Evolutionary conservation across 371 early-diverging fungal genomes (phyloP), one percentile per base, ranked within the genome.

Genomic region (Umbelopsis sp.): DNA sequence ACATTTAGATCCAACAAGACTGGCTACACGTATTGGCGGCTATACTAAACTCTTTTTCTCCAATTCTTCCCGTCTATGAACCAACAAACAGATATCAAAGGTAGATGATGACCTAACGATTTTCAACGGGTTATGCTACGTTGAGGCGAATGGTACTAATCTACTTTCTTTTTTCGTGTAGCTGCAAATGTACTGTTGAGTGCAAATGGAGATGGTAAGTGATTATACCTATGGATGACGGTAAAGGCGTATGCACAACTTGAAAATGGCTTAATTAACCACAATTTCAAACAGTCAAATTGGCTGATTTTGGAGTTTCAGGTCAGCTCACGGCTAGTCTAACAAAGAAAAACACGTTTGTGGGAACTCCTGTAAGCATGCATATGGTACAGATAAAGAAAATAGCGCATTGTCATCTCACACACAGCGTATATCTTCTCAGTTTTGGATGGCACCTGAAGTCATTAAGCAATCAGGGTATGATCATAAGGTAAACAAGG

Each of bases 391-490:
- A 66, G 37, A 29, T 35, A 20, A 32, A 20, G 22, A 32, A n/a
- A 9, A 38, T 35, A n/a, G 20, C 35, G n/a, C 50, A 29, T 50
- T 51, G 37, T 16, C 50, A 32, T 37, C 32, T 65, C 18, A 44
- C 29, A 1, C 29, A 37, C 1, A 18, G 44, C 35, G 65, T 10
- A 50, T 25, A 63, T 50, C 68, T 63, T 32, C 46, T 52, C 68
- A 89, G 80, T 97, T 93, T 77, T 97, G 97, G 95, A 97, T 99
- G 96, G 99, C 98, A 2, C 99, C 99, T 6, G 98, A 99, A 82
- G 97, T 99, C 0, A 99, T 99, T 70, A 91, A 91, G 70, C 94
- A 95, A 77, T 92, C 94, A 4, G 97, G 96, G 16, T 99, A 99
- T 73, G 93, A 96, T 79, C 88, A 88, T 78, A 97, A 96, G 87